Evolutionary conservation across 345 rosid genomes (phyloP), one percentile per base, ranked within the genome.

Genomic region (Hibiscus trionum): DNA sequence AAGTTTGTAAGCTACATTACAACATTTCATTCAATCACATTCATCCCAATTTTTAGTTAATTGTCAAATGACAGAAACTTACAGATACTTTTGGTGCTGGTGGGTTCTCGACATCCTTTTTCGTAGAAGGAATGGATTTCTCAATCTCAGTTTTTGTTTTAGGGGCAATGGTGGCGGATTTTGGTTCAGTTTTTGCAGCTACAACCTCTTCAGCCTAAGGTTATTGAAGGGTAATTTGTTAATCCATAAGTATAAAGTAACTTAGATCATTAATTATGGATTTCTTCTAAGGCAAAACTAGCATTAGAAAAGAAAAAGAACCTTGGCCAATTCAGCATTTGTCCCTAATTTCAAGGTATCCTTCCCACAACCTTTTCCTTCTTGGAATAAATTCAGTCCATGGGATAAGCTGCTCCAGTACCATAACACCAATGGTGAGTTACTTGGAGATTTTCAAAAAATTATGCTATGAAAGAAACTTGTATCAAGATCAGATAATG

Each of bases 341-440:
- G 86, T 80, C 81, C 90, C 97, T 73, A 88, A 78, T 79, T 90
- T 94, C 61, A 89, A 66, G 47, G 87, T 85, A 71, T 86, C 93
- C 62, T 87, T 85, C 33, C 83, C 87, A 72, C 82, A 72, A 69
- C 76, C 79, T 87, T 83, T 87, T 2, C 93, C 96, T 75, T 90
- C 97, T 84, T 92, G 93, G 85, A 95, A 90, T 81, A 95, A 83
- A 65, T 84, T 86, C 72, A 95, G 72, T 78, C 98, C 99, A 78
- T 90, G 97, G 62, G 97, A 90, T 89, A 95, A 85, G 79, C 99
- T 95, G 87, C 83, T 81, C 82, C 80, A 82, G 35, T 72, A 26
- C 37, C 21, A 75, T 3, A 12, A 4, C 44, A 39, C 9, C 44
- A 39, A 39, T 39, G 44, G 44, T 39, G 44, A 39, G 44, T 39